A percentile compares a stretch with the other conserved stretches of the same genome.
phyloP scores from a whole-genome alignment of 495 filamentous ascomycete genomes.

The Tuber umbilicatum region DNA sequence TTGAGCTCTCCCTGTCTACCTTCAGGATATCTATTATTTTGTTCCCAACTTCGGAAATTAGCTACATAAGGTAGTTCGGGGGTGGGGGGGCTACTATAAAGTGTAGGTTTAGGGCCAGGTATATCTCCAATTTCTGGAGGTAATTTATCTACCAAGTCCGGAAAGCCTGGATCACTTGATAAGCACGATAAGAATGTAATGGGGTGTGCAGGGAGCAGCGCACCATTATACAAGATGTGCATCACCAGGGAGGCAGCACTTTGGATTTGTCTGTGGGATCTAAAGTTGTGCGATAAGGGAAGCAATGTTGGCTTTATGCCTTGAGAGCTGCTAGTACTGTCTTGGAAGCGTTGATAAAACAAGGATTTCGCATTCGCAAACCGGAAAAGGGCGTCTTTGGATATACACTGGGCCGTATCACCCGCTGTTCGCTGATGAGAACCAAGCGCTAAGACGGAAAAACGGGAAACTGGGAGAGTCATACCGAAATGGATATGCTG shows the following conservation, averaged over 20 bases:
- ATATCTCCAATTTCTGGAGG: slow-evolving; percentile 42
- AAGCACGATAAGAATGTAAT: neutral
- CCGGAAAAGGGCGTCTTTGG: slow-evolving; percentile 45
- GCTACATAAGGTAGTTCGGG: neutral
- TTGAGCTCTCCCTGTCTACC: no score
- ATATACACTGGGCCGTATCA: no score
- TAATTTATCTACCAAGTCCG: slow-evolving; percentile 44
- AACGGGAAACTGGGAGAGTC: neutral
- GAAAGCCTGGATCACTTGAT: slow-evolving; percentile 42
- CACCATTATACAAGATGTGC: slow-evolving; percentile 39
- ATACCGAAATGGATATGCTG: slow-evolving; percentile 46
- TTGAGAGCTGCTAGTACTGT: slow-evolving; percentile 19
- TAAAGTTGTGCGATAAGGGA: slow-evolving; percentile 44
- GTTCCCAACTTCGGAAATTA: neutral
- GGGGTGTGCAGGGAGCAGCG: neutral
- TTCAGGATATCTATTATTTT: no score
- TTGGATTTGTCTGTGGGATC: slow-evolving; percentile 48
- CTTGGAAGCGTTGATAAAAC: slow-evolving; percentile 42
- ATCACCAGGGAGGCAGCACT: slow-evolving; percentile 46
- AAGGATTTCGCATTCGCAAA: slow-evolving; percentile 46
- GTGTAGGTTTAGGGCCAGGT: slow-evolving; percentile 44
- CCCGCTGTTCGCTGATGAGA: slow-evolving; percentile 28
- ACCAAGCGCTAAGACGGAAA: neutral
- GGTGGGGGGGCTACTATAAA: slow-evolving; percentile 41
- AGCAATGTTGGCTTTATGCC: slow-evolving; percentile 39